A percentile compares a stretch with the other conserved stretches of the same genome.
These are phyloP conservation scores for Lachnellula suecica DNA, from an alignment of 2,329 filamentous ascomycete genomes.

Conservation along the genomic window DNA sequence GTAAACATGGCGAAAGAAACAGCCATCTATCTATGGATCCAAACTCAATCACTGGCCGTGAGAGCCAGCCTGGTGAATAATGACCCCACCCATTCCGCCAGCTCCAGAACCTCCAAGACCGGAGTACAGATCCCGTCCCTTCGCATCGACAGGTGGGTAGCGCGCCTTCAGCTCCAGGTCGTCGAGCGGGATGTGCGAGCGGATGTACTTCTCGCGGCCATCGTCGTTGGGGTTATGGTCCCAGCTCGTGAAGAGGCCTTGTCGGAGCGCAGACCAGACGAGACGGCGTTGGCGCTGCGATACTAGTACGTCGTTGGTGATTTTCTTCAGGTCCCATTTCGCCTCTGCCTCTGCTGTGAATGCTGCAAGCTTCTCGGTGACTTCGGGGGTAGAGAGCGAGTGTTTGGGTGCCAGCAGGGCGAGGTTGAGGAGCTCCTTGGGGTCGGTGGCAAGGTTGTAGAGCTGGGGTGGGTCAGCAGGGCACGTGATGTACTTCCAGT, in stretches of 20 bases:
- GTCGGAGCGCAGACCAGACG: conserved; percentile 76
- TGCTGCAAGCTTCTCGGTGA: conserved; percentile 46
- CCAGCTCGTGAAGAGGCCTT: conserved; percentile 78
- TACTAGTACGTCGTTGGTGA: conserved; percentile 70
- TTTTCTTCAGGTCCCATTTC: conserved; percentile 79
- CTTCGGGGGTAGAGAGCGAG: conserved; percentile 31
- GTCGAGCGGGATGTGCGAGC: conserved; percentile 77
- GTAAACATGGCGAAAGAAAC: neutral
- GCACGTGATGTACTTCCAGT: conserved; percentile 90
- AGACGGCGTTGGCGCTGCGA: conserved; percentile 79
- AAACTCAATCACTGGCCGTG: conserved; percentile 23
- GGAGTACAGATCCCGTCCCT: conserved; percentile 21
- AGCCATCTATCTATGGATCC: neutral
- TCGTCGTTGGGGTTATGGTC: conserved; percentile 78
- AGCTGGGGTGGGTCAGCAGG: conserved; percentile 82
- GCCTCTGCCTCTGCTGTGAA: conserved; percentile 72
- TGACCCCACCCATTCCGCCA: conserved; percentile 14
- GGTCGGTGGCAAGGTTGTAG: conserved; percentile 73
- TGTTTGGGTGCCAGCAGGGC: conserved; percentile 38
- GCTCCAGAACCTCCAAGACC: conserved; percentile 15
- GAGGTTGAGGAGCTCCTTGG: conserved; percentile 36
- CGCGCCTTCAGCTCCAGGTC: conserved; percentile 76
- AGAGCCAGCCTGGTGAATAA: conserved; percentile 21
- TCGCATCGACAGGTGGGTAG: conserved; percentile 62
- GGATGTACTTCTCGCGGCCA: conserved; percentile 75